A percentile compares a stretch with the other conserved stretches of the same genome.
Conservation (phyloP, 2,329 filamentous ascomycete genomes). For the Meredithiella fracta region DNA sequence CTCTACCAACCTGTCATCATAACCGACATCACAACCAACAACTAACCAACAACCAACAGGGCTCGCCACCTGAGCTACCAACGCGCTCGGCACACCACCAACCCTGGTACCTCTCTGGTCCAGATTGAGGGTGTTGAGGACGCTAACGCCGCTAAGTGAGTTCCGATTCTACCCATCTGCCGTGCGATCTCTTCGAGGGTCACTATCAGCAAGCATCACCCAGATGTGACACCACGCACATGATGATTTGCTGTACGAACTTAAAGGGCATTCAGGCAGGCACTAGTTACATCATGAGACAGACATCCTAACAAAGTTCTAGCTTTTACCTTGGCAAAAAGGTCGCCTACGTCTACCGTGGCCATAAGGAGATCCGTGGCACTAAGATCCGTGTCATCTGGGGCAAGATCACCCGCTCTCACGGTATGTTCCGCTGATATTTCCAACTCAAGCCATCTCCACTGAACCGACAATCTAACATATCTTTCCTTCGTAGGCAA, state of each 20-base stretch:
- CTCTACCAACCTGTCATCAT: neutral
- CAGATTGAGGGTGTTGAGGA: slow-evolving; percentile 98
- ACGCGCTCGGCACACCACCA: slow-evolving; percentile 82
- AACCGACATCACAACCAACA: slow-evolving; percentile 4
- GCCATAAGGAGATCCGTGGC: slow-evolving; percentile 82
- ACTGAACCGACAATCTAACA: neutral
- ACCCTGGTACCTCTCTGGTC: slow-evolving; percentile 82
- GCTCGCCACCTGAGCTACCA: slow-evolving; percentile 97
- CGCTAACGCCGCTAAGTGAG: slow-evolving; percentile 72
- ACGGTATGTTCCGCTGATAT: slow-evolving; percentile 45
- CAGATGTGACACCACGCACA: no score
- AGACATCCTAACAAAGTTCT: slow-evolving; percentile 18
- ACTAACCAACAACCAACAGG: slow-evolving; percentile 32
- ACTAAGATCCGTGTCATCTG: slow-evolving; percentile 99
- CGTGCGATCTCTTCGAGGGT: neutral
- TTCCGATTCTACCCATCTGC: slow-evolving; percentile 17
- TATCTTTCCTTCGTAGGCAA: slow-evolving; percentile 47
- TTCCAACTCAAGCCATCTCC: neutral
- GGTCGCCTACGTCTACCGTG: slow-evolving; percentile 97
- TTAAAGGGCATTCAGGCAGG: neutral
- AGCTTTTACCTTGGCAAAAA: slow-evolving; percentile 98
- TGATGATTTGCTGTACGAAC: no score
- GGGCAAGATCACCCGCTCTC: slow-evolving; percentile 93
- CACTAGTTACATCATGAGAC: neutral
- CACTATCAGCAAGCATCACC: no score